Conservation (phyloP, 148 eudicot species). For the Nepenthes mirabilis region DNA sequence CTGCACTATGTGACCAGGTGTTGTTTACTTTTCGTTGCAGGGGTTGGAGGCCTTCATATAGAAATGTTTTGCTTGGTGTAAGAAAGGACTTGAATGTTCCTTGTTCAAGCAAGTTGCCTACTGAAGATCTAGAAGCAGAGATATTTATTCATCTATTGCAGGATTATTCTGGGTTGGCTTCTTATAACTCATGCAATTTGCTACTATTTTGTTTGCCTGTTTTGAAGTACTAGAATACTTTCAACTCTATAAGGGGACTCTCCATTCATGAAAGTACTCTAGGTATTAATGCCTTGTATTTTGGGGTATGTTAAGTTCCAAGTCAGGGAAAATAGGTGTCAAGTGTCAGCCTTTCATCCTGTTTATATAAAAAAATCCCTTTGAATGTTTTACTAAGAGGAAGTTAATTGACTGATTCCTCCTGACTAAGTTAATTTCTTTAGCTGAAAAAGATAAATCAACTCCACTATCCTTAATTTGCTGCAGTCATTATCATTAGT, state of each 20-base stretch:
- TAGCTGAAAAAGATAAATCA: too few relatives aligned
- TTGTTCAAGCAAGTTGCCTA: slow-evolving; percentile 65
- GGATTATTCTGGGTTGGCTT: slow-evolving; percentile 56
- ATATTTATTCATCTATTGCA: slow-evolving; percentile 72
- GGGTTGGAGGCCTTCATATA: slow-evolving; percentile 95
- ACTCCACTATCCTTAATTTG: too few relatives aligned
- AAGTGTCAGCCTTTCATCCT: too few relatives aligned
- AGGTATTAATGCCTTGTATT: too few relatives aligned
- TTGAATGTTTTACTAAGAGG: too few relatives aligned
- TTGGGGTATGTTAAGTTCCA: too few relatives aligned
- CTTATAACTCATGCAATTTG: not conserved
- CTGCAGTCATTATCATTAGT: too few relatives aligned
- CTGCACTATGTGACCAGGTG: not conserved
- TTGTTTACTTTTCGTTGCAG: slow-evolving; percentile 21
- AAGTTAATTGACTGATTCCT: too few relatives aligned
- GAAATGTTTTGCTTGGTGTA: slow-evolving; percentile 71
- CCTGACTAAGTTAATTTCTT: too few relatives aligned
- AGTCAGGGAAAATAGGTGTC: too few relatives aligned
- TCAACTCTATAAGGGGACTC: not conserved
- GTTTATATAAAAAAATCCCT: too few relatives aligned
- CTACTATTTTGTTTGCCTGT: not conserved
- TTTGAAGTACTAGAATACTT: not conserved
- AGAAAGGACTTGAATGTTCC: slow-evolving; percentile 60
- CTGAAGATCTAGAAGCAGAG: slow-evolving; percentile 84
- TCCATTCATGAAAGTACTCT: not conserved